A percentile compares a stretch with the other conserved stretches of the same genome.
Conservation (phyloP, 331 rosid species). For the Erythrophleum ivorense region DNA sequence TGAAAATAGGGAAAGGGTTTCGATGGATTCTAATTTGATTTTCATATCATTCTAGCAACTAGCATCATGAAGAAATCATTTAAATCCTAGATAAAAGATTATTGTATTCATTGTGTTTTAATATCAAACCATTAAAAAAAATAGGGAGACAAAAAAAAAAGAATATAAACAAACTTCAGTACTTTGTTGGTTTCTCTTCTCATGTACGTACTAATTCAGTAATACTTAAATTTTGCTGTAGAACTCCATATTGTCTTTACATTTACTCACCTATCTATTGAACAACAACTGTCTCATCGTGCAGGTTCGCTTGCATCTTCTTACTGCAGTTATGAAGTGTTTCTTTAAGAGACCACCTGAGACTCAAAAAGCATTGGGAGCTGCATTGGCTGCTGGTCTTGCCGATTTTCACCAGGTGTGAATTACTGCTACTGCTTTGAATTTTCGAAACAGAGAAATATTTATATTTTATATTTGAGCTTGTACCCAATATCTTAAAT, state of each 20-base stretch:
- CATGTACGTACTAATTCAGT: slow-evolving; percentile 18
- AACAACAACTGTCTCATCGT: slow-evolving; percentile 41
- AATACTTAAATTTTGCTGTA: not conserved
- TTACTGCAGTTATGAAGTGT: slow-evolving; percentile 97
- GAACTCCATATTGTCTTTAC: slow-evolving; percentile 19
- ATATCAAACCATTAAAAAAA: too few relatives aligned
- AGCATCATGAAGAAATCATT: not conserved
- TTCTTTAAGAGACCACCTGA: slow-evolving; percentile 98
- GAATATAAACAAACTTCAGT: not conserved
- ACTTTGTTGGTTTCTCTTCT: slow-evolving; percentile 1
- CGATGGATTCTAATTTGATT: slow-evolving; percentile 20
- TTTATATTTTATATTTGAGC: slow-evolving; percentile 17
- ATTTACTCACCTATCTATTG: slow-evolving; percentile 24
- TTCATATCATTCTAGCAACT: not conserved
- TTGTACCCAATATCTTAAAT: slow-evolving; percentile 43
- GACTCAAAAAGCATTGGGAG: slow-evolving; percentile 90
- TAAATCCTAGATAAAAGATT: not conserved
- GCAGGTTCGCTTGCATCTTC: slow-evolving; percentile 98
- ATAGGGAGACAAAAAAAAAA: not conserved
- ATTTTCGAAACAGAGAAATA: slow-evolving; percentile 19
- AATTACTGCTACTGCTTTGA: slow-evolving; percentile 35
- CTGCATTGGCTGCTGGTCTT: slow-evolving; percentile 94
- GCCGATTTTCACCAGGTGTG: slow-evolving; percentile 94
- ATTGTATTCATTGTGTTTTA: not conserved
- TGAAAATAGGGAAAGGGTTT: slow-evolving; percentile 17